These are phyloP conservation scores for Priceomyces haplophilus DNA, from an alignment of 805 yeast genomes.

Conservation along the genomic window DNA sequence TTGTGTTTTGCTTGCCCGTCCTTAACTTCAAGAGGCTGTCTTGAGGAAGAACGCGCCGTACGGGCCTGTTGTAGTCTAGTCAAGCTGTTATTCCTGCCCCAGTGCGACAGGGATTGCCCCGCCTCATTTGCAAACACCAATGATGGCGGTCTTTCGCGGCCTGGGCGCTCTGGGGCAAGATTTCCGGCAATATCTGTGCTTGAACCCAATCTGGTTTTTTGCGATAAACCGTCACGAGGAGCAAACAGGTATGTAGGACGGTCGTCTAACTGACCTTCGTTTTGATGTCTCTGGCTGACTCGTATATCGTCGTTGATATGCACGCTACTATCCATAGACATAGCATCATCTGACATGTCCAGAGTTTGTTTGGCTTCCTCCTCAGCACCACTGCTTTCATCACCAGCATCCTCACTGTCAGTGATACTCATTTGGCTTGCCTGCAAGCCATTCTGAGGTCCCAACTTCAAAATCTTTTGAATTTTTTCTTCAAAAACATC, in stretches of 20 bases:
- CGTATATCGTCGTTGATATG: constrained; percentile 1
- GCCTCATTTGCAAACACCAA: neutral
- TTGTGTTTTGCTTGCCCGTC: constrained; percentile 1
- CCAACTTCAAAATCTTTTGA: constrained; percentile 1
- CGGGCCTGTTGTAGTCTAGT: neutral
- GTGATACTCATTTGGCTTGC: constrained; percentile 2
- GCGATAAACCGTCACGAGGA: neutral
- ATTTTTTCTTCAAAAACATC: constrained; percentile 9
- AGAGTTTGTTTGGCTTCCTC: constrained; percentile 17
- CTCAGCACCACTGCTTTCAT: constrained; percentile 23
- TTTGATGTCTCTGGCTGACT: neutral
- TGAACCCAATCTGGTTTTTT: neutral
- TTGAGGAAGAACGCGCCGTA: constrained; percentile 1
- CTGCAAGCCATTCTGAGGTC: constrained; percentile 3
- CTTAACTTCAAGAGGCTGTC: constrained; percentile 1
- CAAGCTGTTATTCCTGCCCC: neutral
- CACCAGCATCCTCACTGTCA: constrained; percentile 10
- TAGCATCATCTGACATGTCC: constrained; percentile 22
- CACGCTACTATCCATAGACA: constrained; percentile 21
- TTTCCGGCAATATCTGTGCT: neutral
- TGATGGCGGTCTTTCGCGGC: neutral
- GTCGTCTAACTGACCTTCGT: neutral
- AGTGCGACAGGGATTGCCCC: neutral
- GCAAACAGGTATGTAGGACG: neutral
- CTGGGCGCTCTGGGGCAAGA: neutral